These are phyloP conservation scores for Chlamydomonas applanata DNA, from an alignment of 139 green algal genomes.

Conservation along the genomic window DNA sequence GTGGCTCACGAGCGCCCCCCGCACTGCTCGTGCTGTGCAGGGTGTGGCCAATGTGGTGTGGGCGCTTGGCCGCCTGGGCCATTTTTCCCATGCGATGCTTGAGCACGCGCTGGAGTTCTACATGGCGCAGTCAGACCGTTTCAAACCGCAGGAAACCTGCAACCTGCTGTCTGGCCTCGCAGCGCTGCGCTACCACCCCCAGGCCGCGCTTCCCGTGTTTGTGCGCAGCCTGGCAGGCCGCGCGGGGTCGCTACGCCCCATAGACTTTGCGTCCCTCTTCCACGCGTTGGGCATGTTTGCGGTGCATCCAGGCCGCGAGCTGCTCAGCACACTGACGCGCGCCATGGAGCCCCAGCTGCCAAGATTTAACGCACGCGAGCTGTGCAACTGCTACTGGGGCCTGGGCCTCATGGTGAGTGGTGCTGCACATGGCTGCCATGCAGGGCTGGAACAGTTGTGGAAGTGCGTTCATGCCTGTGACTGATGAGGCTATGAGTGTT, in stretches of 20 bases:
- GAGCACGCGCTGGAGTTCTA: conserved; percentile 11
- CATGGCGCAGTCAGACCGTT: background rate
- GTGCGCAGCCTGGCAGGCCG: conserved; percentile 6
- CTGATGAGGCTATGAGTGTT: too few relatives aligned
- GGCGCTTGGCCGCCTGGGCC: conserved; percentile 25
- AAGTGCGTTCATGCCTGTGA: too few relatives aligned
- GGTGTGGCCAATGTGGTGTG: conserved; percentile 36
- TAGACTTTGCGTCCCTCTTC: conserved; percentile 27
- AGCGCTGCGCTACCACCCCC: conserved; percentile 27
- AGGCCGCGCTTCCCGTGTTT: conserved; percentile 8
- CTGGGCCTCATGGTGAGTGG: conserved; percentile 28
- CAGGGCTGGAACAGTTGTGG: too few relatives aligned
- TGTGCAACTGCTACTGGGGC: conserved; percentile 32
- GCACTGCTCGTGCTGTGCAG: conserved; percentile 1
- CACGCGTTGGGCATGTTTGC: conserved; percentile 31
- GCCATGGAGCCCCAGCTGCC: background rate
- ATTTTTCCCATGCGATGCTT: conserved; percentile 14
- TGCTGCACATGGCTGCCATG: too few relatives aligned
- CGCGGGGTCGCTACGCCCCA: background rate
- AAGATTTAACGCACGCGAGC: conserved; percentile 11
- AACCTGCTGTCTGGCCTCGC: conserved; percentile 38
- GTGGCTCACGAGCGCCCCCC: too few relatives aligned
- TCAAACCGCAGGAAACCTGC: conserved; percentile 32
- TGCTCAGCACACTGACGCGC: conserved; percentile 2
- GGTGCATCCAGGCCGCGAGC: conserved; percentile 2